These are phyloP conservation scores for Fusarium sp. DNA, from an alignment of 2,329 filamentous ascomycete genomes.

Conservation along the genomic window DNA sequence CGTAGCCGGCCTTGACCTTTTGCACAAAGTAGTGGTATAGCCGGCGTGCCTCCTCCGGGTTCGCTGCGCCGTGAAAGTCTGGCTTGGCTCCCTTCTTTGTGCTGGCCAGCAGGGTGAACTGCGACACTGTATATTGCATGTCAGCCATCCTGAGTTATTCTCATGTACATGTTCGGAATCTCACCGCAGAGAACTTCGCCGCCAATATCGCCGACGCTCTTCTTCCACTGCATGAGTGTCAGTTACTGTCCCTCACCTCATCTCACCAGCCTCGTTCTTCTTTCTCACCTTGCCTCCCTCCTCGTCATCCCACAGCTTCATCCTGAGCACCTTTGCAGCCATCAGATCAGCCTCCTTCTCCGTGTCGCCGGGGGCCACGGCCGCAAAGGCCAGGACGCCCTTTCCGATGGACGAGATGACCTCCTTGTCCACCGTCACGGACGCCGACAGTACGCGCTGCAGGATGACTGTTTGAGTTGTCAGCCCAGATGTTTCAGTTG, in stretches of 20 bases:
- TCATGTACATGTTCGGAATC: neutral
- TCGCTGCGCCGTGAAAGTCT: conserved; percentile 90
- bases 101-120: conserved; percentile 92
- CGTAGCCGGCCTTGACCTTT: conserved; percentile 78
- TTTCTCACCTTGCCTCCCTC: conserved; percentile 69
- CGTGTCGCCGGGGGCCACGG: conserved; percentile 89
- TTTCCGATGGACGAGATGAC: conserved; percentile 90
- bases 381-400: conserved; percentile 90
- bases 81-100: conserved; percentile 98
- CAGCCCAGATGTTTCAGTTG: conserved; percentile 17
- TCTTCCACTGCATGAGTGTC: conserved; percentile 78
- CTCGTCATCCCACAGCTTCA: conserved; percentile 91
- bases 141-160: conserved; percentile 2
- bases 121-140: conserved; percentile 75
- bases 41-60: conserved; percentile 78
- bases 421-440: conserved; percentile 92
- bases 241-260: conserved; percentile 13
- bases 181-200: conserved; percentile 95
- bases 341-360: conserved; percentile 86
- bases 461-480: conserved; percentile 74
- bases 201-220: conserved; percentile 84
- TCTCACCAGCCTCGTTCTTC: conserved; percentile 20
- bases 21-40: conserved; percentile 87
- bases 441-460: conserved; percentile 93
- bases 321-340: conserved; percentile 86